Evolutionary conservation across 108 stramenopile genomes (phyloP).

Genomic region (Seminavis robusta): DNA sequence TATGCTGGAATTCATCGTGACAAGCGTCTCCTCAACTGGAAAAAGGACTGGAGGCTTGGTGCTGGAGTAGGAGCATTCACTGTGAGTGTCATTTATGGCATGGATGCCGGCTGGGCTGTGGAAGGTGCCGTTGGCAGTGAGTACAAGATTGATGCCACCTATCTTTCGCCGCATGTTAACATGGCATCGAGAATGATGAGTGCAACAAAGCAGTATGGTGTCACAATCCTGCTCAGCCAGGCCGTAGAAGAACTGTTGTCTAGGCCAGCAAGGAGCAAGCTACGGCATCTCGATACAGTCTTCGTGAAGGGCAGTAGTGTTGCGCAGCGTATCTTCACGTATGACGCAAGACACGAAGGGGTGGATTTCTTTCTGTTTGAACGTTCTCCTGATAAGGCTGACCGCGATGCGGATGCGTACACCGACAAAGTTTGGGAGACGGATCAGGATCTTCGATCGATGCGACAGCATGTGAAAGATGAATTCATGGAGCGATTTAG

Average conservation of each 20-base stretch:
- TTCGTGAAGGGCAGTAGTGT: slow-evolving; percentile 83
- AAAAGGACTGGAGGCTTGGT: slow-evolving; percentile 59
- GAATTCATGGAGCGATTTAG: slow-evolving; percentile 69
- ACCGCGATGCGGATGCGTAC: slow-evolving; percentile 66
- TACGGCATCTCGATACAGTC: slow-evolving; percentile 73
- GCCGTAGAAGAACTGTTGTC: slow-evolving; percentile 69
- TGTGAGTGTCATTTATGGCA: slow-evolving; percentile 80
- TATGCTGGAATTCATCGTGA: slow-evolving; percentile 80
- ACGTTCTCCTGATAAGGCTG: slow-evolving; percentile 68
- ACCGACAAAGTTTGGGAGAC: slow-evolving; percentile 62
- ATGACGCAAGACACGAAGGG: slow-evolving; percentile 70
- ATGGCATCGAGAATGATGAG: slow-evolving; percentile 94
- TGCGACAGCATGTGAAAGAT: slow-evolving; percentile 74
- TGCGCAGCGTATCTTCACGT: slow-evolving; percentile 76
- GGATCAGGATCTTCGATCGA: slow-evolving; percentile 77
- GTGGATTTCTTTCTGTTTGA: slow-evolving; percentile 74
- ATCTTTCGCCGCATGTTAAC: slow-evolving; percentile 94
- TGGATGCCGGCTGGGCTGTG: slow-evolving; percentile 97
- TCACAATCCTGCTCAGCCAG: slow-evolving; percentile 59
- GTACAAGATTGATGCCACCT: slow-evolving; percentile 96
- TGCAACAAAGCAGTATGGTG: slow-evolving; percentile 88
- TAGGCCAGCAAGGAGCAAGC: slow-evolving; percentile 45
- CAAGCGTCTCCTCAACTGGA: slow-evolving; percentile 57
- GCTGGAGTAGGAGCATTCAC: slow-evolving; percentile 49
- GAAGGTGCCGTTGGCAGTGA: slow-evolving; percentile 91